phyloP scores from a whole-genome alignment of 768 basidiomycete genomes.

The Mrakia frigida region DNA sequence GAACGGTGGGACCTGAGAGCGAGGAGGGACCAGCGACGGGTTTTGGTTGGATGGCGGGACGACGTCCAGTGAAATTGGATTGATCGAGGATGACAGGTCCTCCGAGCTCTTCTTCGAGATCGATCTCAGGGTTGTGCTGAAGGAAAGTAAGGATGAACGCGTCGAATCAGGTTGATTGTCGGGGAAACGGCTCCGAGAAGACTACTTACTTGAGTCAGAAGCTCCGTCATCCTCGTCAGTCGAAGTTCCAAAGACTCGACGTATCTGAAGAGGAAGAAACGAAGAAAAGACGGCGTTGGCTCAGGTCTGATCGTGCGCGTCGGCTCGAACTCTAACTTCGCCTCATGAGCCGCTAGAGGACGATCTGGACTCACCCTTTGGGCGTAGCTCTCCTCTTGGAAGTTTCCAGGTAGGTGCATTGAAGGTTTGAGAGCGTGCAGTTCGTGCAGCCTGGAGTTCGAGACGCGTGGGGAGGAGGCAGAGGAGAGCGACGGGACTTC shows the following conservation, averaged over 20 bases:
- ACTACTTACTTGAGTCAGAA: background rate
- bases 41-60: background rate
- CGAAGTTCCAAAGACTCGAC: background rate
- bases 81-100: slow-evolving; percentile 4
- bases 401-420: no score
- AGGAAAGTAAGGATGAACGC: background rate
- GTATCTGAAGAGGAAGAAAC: background rate
- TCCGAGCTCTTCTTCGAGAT: slow-evolving; percentile 17
- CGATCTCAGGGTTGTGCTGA: slow-evolving; percentile 15
- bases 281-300: no score
- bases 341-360: no score
- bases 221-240: background rate
- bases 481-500: no score
- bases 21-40: background rate
- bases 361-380: no score
- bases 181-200: background rate
- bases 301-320: no score
- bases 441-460: no score
- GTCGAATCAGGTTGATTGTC: background rate
- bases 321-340: no score
- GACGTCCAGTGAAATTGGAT: background rate
- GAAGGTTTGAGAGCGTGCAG: no score
- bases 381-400: no score
- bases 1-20: background rate
- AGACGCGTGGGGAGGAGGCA: no score